Evolutionary conservation across 805 yeast genomes (phyloP), one percentile per base, ranked within the genome.

Genomic region (Starmera quercuum): DNA sequence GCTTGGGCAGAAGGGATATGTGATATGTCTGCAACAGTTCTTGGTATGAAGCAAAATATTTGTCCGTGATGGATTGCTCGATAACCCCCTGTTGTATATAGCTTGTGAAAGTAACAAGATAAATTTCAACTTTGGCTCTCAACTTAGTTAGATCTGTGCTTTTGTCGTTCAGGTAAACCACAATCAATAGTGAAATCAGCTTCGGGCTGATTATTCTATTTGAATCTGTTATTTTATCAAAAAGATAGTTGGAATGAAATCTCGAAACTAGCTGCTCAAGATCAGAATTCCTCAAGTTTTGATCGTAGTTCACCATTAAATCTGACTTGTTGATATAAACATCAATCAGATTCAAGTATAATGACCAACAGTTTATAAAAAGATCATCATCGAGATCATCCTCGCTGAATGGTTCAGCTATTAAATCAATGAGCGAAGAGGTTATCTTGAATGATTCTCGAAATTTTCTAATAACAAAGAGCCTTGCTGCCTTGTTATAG

Each of bases 321-420:
- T 30, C 6, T 18, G 29, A 18, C 14, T 31, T 47, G 30, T 43
- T 50, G 11, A 47, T 11, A n/a, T 45, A 23, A 4, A 52, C 41
- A 36, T 52, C 54, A 12, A 52, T 36, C 19, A 52, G 29, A 27
- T 49, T 50, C 36, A 52, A 42, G 29, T 50, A 50, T 11, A 52
- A 32, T 5, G 47, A 34, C 56, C 56, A 52, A 9, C 45, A 23
- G 25, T 40, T 49, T 6, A 39, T 27, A 10, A 47, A 42, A 3
- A 44, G 13, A 10, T 32, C 36, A 6, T 36, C 32, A 7, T 39
- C 44, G 17, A 50, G 39, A 27, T 29, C 23, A 4, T 32, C 36
- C 10, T 34, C 35, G 5, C 42, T 38, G 9, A 33, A 40, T 11
- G 45, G 32, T 0, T 13, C 17, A 11, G 41, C 21, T 3, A 42